Base-by-base conservation (phyloP, 225 moss, liverwort and hornwort species). In the Pleurozium schreberi region DNA sequence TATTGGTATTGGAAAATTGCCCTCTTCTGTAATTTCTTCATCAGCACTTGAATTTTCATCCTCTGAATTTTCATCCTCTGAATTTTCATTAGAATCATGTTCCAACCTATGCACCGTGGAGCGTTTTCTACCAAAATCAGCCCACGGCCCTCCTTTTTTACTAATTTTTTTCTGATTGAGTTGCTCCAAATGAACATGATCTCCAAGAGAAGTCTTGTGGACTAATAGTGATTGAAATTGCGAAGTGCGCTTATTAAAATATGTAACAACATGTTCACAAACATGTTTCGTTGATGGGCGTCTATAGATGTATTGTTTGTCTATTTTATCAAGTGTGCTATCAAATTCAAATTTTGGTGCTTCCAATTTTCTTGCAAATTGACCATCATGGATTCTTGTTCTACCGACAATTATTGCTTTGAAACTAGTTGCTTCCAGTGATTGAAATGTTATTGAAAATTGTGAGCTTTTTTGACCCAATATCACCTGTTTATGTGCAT, bases 231-330 rank as follows among this genome's bases (percentile, higher is more conserved):
- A 94, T 69, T 93, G 93, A 71, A 94, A 94, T 71, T 93, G 92
- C 0, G 94, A 94, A 65, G 89, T 90, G 9, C 80, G 80, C 4
- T 83, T 89, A 27, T 96, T 95, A 68, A 94, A 94, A 84, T 94
- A 97, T 18, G 95, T 92, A 28, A 98, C 90, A 21, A 96, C 95
- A 82, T 98, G 98, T 88, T 98, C 96, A 67, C 97, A 98, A 14
- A 95, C 3, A 71, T 98, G 98, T 61, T 96, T 98, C 69, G 94
- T 95, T 28, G 95, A 95, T 65, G 98, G 98, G 5, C 89, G 89
- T 47, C 95, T 90, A 36, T 94, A 97, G 9, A 97, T 92, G 33
- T 97, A 98, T 82, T 96, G 97, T 58, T 96, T 95, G 78, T 96
- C 91, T 57, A 93, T 81, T 69, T 87, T 89, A 82, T 97, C 93